Base-by-base conservation (phyloP, 257 asterid species). In the Gardenia jasminoides region DNA sequence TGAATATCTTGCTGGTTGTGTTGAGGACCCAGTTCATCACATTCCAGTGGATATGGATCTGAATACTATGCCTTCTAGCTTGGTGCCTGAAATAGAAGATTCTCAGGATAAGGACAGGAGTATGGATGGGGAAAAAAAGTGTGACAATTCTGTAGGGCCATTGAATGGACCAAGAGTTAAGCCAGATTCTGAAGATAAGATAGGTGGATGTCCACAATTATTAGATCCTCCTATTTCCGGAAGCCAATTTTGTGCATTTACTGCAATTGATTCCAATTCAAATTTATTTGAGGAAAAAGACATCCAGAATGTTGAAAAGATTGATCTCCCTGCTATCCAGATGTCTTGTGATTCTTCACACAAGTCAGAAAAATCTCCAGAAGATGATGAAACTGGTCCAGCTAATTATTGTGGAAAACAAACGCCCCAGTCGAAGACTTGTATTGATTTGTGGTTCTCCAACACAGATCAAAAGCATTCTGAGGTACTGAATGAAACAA, bases 31-130 rank as follows among this genome's bases (percentile, higher is more conserved):
- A n/a, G 79, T 70, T 65, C 81, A 70, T 50, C 58, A 56, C 46
- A 84, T 76, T 75, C 70, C 83, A 15, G 56, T 79, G 12, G 81
- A 52, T 72, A 74, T 91, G 82, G 94, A 88, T 82, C 83, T 87
- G 80, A 90, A 91, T 80, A 80, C 82, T 52, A 22, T 80, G 84
- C 92, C 94, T 50, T 76, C 66, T 41, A 67, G 43, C 79, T 65
- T 65, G 70, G 82, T 77, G 58, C 65, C 84, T 3, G 87, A 86
- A 52, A 69, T 75, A 1, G 88, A 75, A 61, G 62, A 52, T 46
- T 77, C 72, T 71, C 80, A 54, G 36, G 87, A 80, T 41, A 71
- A 80, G 11, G 39, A 46, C 48, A 75, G 24, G 52, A 78, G 78
- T 61, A 48, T 64, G 50, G 85, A 82, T 44, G 80, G 71, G 58